Evolutionary conservation across 495 filamentous ascomycete species (phyloP).

Genomic region (Lasiosphaeria ovina): DNA sequence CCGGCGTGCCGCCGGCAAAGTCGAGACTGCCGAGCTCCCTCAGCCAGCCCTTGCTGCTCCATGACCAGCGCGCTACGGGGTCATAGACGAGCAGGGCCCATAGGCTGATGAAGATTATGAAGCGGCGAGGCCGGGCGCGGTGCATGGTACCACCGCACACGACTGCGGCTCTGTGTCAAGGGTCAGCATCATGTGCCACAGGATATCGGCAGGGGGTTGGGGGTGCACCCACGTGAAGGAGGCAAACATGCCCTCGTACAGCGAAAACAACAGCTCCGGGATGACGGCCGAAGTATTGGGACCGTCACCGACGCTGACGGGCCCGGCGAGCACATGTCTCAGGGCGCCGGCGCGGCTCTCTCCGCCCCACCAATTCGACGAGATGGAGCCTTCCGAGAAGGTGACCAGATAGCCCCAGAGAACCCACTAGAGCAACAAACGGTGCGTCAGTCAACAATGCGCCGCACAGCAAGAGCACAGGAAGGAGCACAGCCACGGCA

Average conservation of each 20-base stretch:
- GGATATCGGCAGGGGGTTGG: neutral
- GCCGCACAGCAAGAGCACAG: neutral
- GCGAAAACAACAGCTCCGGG: conserved; percentile 16
- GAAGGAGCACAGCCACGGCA: too few species aligned
- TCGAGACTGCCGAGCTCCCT: conserved; percentile 70
- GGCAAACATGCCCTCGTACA: conserved; percentile 25
- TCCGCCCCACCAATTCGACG: conserved; percentile 17
- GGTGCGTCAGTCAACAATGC: neutral
- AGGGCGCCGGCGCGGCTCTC: conserved; percentile 13
- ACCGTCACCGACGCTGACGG: conserved; percentile 12
- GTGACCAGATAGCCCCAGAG: conserved; percentile 20
- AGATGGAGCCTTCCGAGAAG: conserved; percentile 10
- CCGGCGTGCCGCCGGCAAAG: conserved; percentile 82
- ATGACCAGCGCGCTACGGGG: conserved; percentile 85
- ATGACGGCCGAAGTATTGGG: conserved; percentile 7
- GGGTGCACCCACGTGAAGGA: conserved; percentile 13
- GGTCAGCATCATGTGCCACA: neutral
- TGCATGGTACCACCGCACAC: conserved; percentile 21
- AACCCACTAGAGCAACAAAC: conserved; percentile 7
- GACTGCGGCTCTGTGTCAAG: conserved; percentile 9
- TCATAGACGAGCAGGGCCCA: conserved; percentile 84
- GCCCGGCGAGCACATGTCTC: conserved; percentile 10
- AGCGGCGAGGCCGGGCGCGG: conserved; percentile 14
- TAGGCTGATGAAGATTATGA: conserved; percentile 77
- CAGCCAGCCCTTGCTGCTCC: conserved; percentile 77